A percentile compares a stretch with the other conserved stretches of the same genome.
Evolutionary conservation across 1,284 basidiomycete species (phyloP).

Genomic region (Laetiporus sulphureus): DNA sequence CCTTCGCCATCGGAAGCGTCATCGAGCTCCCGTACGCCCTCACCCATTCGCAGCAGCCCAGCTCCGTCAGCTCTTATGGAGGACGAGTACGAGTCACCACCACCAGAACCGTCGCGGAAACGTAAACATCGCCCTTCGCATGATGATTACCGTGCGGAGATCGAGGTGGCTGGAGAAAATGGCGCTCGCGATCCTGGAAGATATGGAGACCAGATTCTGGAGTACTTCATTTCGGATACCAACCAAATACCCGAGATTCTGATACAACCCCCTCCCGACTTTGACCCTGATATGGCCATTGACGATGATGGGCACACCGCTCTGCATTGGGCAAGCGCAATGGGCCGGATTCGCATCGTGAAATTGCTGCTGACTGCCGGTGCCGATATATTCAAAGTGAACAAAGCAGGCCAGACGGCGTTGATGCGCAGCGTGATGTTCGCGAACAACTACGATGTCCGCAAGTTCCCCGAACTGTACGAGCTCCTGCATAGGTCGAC

Average conservation of each 20-base stretch:
- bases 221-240: slow-evolving; percentile 99
- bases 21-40: slow-evolving; percentile 85
- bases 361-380: slow-evolving; percentile 93
- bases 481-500: slow-evolving; percentile 96
- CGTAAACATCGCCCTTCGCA: slow-evolving; percentile 21
- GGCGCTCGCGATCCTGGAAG: slow-evolving; percentile 41
- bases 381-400: slow-evolving; percentile 96
- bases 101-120: slow-evolving; percentile 26
- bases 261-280: slow-evolving; percentile 85
- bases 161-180: slow-evolving; percentile 33
- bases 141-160: slow-evolving; percentile 27
- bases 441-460: slow-evolving; percentile 98
- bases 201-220: slow-evolving; percentile 94
- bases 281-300: slow-evolving; percentile 95
- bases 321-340: slow-evolving; percentile 98
- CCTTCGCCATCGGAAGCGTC: slow-evolving; percentile 81
- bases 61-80: slow-evolving; percentile 34
- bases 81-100: slow-evolving; percentile 32
- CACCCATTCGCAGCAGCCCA: slow-evolving; percentile 62
- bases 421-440: slow-evolving; percentile 99
- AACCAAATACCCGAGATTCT: slow-evolving; percentile 89
- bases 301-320: slow-evolving; percentile 99
- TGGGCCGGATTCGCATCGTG: slow-evolving; percentile 96
- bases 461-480: slow-evolving; percentile 98
- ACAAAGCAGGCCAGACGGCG: slow-evolving; percentile 94